Evolutionary conservation across 352 stramenopile species (phyloP).

Genomic region (Lagenidium sp.): DNA sequence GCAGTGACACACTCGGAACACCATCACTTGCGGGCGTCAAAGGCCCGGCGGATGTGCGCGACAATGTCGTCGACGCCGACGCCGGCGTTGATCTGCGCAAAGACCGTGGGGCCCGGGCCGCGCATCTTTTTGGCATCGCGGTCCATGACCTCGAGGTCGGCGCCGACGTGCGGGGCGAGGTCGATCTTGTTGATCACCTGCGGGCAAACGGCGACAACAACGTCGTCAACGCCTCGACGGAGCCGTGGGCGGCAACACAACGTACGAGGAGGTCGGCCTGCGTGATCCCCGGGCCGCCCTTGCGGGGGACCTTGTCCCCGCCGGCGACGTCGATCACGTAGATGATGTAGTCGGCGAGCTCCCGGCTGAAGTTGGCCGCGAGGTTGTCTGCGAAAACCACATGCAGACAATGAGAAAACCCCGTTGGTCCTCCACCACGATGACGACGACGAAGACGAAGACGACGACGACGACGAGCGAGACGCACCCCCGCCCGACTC

Average conservation of each 20-base stretch:
- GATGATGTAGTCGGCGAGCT: slow-evolving; percentile 97
- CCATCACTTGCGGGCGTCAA: too few species aligned
- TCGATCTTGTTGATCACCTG: slow-evolving; percentile 99
- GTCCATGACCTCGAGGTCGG: slow-evolving; percentile 93
- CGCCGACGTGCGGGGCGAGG: slow-evolving; percentile 92
- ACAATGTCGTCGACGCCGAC: slow-evolving; percentile 88
- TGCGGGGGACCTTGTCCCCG: slow-evolving; percentile 97
- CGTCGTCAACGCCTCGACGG: slow-evolving; percentile 30
- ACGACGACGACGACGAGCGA: too few species aligned
- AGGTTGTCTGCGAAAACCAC: slow-evolving; percentile 89
- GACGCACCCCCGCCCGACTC: slow-evolving; percentile 81
- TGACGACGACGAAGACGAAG: too few species aligned
- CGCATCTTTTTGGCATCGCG: slow-evolving; percentile 94
- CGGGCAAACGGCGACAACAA: slow-evolving; percentile 86
- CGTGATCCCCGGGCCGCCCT: slow-evolving; percentile 96
- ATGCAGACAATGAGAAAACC: too few species aligned
- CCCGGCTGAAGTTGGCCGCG: slow-evolving; percentile 95
- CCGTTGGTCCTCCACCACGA: too few species aligned
- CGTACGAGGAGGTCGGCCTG: slow-evolving; percentile 91
- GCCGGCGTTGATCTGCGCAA: slow-evolving; percentile 93
- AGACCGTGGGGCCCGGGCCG: slow-evolving; percentile 89
- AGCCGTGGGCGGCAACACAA: neutral
- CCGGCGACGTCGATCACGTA: slow-evolving; percentile 99
- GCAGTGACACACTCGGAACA: too few species aligned
- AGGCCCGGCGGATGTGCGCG: slow-evolving; percentile 50